Conservation (phyloP, 495 filamentous ascomycete genomes). For the Entonaema liquescens region DNA sequence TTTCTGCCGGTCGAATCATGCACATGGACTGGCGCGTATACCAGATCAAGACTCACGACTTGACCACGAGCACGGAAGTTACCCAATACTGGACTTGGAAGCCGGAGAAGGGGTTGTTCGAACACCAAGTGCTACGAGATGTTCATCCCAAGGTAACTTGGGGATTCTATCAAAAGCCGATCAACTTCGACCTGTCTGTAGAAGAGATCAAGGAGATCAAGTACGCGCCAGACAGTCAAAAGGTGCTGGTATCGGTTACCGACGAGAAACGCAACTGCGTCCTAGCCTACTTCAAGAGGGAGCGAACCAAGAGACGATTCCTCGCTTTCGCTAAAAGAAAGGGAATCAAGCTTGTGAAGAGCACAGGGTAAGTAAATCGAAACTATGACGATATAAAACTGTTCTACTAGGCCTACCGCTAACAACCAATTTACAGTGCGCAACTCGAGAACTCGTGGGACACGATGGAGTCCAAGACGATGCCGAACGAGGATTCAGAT, state of each 20-base stretch:
- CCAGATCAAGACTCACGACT: slow-evolving; percentile 54
- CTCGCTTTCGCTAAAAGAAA: slow-evolving; percentile 50
- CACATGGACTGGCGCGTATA: slow-evolving; percentile 55
- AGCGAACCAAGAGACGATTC: slow-evolving; percentile 57
- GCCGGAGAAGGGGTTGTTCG: slow-evolving; percentile 47
- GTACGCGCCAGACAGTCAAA: slow-evolving; percentile 44
- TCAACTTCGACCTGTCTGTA: slow-evolving; percentile 53
- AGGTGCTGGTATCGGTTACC: slow-evolving; percentile 47
- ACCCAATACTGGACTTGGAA: slow-evolving; percentile 63
- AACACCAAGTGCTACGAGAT: slow-evolving; percentile 59
- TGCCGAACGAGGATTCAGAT: slow-evolving; percentile 35
- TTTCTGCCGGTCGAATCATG: slow-evolving; percentile 49
- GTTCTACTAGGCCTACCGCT: slow-evolving; percentile 2
- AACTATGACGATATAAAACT: not conserved
- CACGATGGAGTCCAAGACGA: slow-evolving; percentile 38
- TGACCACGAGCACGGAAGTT: slow-evolving; percentile 50
- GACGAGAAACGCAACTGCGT: slow-evolving; percentile 46
- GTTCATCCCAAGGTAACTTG: slow-evolving; percentile 50
- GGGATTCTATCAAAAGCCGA: slow-evolving; percentile 56
- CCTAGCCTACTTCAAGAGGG: slow-evolving; percentile 55
- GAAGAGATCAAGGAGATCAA: slow-evolving; percentile 51
- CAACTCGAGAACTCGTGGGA: slow-evolving; percentile 39
- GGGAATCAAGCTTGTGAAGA: slow-evolving; percentile 51
- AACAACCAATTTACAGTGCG: slow-evolving; percentile 18
- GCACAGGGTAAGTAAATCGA: slow-evolving; percentile 42